Evolutionary conservation across 2,329 filamentous ascomycete species (phyloP).

Genomic region (Ophiostoma tasmaniense): DNA sequence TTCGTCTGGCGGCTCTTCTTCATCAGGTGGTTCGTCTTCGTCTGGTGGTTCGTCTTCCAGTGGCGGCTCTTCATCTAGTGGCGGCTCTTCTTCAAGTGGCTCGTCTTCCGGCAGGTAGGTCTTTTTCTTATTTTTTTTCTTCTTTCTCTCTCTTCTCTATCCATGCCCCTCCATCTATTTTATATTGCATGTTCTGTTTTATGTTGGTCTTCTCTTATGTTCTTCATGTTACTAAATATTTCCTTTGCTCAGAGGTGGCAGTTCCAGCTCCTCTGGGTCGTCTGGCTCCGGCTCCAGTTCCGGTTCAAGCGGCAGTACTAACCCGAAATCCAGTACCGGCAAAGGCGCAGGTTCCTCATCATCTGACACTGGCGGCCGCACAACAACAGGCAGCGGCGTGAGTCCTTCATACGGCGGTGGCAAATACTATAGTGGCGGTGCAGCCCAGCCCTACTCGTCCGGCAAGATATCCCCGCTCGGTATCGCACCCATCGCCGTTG

Average conservation of each 20-base stretch:
- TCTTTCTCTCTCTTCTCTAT: background rate
- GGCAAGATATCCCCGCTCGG: conserved; percentile 45
- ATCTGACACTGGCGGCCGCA: conserved; percentile 42
- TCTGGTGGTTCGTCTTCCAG: conserved; percentile 16
- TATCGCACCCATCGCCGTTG: conserved; percentile 44
- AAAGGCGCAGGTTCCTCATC: conserved; percentile 21
- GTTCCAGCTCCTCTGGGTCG: background rate
- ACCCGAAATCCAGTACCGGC: conserved; percentile 5
- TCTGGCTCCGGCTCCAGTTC: conserved; percentile 10
- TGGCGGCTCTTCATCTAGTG: conserved; percentile 17
- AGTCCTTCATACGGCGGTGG: conserved; percentile 53
- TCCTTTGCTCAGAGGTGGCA: background rate
- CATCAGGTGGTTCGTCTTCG: conserved; percentile 16
- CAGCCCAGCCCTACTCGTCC: conserved; percentile 49
- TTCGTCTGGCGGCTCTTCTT: conserved; percentile 19
- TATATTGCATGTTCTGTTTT: background rate
- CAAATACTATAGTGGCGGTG: conserved; percentile 58
- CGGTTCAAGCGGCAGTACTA: conserved; percentile 14
- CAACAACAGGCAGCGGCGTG: conserved; percentile 50
- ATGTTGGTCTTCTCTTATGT: background rate
- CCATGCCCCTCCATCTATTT: background rate
- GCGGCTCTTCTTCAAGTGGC: conserved; percentile 4
- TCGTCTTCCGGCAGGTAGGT: conserved; percentile 10
- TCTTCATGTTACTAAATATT: conserved; percentile 7
- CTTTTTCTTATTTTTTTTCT: background rate